Evolutionary conservation across 257 asterid species (phyloP).

Genomic region (Jasminum sambac): DNA sequence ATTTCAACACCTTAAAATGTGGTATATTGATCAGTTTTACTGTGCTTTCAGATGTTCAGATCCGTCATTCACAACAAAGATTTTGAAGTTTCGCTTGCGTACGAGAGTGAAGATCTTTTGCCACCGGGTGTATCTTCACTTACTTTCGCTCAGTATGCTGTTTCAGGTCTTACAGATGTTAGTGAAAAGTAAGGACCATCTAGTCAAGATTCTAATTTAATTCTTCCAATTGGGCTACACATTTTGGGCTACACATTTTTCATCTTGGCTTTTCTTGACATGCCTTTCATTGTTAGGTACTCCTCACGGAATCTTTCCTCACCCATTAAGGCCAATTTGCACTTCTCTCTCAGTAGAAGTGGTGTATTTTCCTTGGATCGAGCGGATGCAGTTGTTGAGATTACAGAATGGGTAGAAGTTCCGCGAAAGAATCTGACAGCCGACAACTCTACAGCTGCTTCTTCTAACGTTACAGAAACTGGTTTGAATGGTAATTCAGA

Average conservation of each 20-base stretch:
- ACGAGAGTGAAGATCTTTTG: slow-evolving; percentile 70
- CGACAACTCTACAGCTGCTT: slow-evolving; percentile 73
- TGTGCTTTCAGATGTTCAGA: slow-evolving; percentile 77
- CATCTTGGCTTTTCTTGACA: slow-evolving; percentile 20
- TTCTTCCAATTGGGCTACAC: slow-evolving; percentile 10
- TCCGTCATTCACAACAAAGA: slow-evolving; percentile 82
- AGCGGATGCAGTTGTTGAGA: slow-evolving; percentile 88
- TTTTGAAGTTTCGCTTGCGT: slow-evolving; percentile 88
- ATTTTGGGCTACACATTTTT: slow-evolving; percentile 24
- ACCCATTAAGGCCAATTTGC: slow-evolving; percentile 91
- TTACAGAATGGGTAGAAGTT: slow-evolving; percentile 97
- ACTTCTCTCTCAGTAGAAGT: slow-evolving; percentile 95
- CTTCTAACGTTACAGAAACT: slow-evolving; percentile 57
- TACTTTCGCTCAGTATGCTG: slow-evolving; percentile 76
- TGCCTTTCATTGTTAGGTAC: slow-evolving; percentile 52
- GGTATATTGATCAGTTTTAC: slow-evolving; percentile 21
- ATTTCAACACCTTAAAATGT: slow-evolving; percentile 14
- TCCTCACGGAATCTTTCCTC: slow-evolving; percentile 85
- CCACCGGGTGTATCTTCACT: slow-evolving; percentile 77
- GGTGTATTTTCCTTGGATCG: slow-evolving; percentile 83
- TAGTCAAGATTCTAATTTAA: slow-evolving; percentile 21
- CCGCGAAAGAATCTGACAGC: slow-evolving; percentile 82
- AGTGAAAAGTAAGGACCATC: slow-evolving; percentile 64
- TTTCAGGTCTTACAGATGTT: slow-evolving; percentile 80
- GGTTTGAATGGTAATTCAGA: slow-evolving; percentile 48